These are phyloP conservation scores for Dimargaris xerosporica DNA, from an alignment of 192 early-diverging fungal genomes.

Conservation along the genomic window DNA sequence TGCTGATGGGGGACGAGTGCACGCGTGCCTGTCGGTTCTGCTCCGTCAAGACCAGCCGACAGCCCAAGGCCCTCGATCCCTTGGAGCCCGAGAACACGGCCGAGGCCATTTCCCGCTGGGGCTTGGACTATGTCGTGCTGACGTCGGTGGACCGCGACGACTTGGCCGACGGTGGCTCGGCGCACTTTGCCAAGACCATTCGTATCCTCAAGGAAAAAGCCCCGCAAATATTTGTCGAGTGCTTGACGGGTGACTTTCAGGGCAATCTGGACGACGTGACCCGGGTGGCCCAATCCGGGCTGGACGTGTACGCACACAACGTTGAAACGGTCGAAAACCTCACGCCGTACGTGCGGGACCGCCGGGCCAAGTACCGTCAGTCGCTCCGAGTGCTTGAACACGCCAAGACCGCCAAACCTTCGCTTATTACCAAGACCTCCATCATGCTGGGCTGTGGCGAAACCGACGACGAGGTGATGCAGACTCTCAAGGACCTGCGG, in stretches of 20 bases:
- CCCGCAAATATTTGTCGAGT: slow-evolving; percentile 88
- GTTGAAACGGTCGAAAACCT: slow-evolving; percentile 91
- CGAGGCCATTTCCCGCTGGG: slow-evolving; percentile 85
- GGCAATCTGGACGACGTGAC: slow-evolving; percentile 63
- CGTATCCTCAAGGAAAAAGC: slow-evolving; percentile 71
- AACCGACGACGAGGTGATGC: slow-evolving; percentile 80
- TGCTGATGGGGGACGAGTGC: slow-evolving; percentile 98
- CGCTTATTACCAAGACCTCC: slow-evolving; percentile 85
- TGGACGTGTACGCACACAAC: slow-evolving; percentile 98
- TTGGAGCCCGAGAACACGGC: slow-evolving; percentile 87
- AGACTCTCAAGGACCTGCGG: slow-evolving; percentile 72
- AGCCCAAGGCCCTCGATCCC: slow-evolving; percentile 69
- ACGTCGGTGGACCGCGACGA: slow-evolving; percentile 98
- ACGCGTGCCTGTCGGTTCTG: slow-evolving; percentile 97
- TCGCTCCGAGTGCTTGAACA: slow-evolving; percentile 77
- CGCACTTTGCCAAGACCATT: slow-evolving; percentile 88
- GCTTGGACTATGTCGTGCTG: slow-evolving; percentile 89
- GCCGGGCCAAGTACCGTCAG: slow-evolving; percentile 82
- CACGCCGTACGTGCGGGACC: slow-evolving; percentile 80
- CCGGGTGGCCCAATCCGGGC: slow-evolving; percentile 71
- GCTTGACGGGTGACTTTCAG: slow-evolving; percentile 86
- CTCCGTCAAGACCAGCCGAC: slow-evolving; percentile 87
- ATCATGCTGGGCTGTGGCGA: slow-evolving; percentile 98
- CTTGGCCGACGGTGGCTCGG: slow-evolving; percentile 77
- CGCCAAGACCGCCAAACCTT: slow-evolving; percentile 64